A percentile compares a stretch with the other conserved stretches of the same genome.
Conservation (phyloP, 1,284 basidiomycete species). For the Ustilago loliicola region DNA sequence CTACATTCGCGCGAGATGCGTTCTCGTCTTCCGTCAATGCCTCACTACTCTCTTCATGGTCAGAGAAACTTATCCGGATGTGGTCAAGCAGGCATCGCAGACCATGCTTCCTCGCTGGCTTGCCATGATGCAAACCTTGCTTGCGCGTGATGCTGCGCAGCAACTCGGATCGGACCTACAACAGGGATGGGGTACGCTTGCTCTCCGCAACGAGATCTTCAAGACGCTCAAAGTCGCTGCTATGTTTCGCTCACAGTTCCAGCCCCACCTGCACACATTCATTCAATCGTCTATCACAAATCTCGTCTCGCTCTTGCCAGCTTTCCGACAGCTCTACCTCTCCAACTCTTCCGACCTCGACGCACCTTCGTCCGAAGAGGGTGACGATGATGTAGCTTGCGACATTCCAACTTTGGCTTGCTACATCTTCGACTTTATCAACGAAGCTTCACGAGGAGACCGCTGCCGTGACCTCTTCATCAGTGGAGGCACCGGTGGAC, state of each 20-base stretch:
- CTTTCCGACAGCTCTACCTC: slow-evolving; percentile 51
- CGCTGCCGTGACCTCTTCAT: slow-evolving; percentile 77
- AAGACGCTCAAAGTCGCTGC: slow-evolving; percentile 63
- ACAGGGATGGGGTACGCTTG: slow-evolving; percentile 51
- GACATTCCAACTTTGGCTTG: slow-evolving; percentile 80
- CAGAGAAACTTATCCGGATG: slow-evolving; percentile 87
- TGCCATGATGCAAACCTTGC: slow-evolving; percentile 48
- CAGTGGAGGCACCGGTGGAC: slow-evolving; percentile 65
- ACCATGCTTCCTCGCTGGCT: slow-evolving; percentile 87
- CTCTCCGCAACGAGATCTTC: slow-evolving; percentile 59
- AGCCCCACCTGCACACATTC: slow-evolving; percentile 40
- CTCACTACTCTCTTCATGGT: slow-evolving; percentile 92
- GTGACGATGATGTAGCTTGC: slow-evolving; percentile 76
- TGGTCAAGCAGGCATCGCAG: slow-evolving; percentile 84
- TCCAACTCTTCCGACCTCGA: slow-evolving; percentile 73
- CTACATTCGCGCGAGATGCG: slow-evolving; percentile 77
- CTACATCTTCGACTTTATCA: slow-evolving; percentile 84
- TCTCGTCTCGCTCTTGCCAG: slow-evolving; percentile 47
- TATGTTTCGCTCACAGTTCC: slow-evolving; percentile 61
- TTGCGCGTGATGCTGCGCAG: slow-evolving; percentile 29
- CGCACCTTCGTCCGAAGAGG: slow-evolving; percentile 79
- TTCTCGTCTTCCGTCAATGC: slow-evolving; percentile 91
- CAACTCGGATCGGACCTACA: slow-evolving; percentile 23
- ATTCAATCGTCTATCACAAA: slow-evolving; percentile 39
- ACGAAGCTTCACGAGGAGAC: slow-evolving; percentile 77